These are phyloP conservation scores for Dactylonectria estremocensis DNA, from an alignment of 2,329 filamentous ascomycete species.

Conservation along the genomic window DNA sequence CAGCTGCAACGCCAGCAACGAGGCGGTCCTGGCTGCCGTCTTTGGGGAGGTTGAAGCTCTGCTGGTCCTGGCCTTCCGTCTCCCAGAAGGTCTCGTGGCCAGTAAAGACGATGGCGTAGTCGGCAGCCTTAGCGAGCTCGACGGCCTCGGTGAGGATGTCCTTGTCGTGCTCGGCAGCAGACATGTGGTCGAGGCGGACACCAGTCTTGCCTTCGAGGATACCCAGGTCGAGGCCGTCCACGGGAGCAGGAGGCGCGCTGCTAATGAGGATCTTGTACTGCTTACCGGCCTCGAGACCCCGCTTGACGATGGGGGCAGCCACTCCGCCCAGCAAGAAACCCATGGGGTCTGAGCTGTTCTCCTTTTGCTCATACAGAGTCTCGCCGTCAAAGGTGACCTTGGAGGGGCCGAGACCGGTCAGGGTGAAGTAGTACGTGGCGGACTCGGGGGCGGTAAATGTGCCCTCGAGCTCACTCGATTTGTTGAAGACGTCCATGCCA, in stretches of 20 bases:
- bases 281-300: constrained; percentile 55
- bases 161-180: constrained; percentile 19
- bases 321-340: constrained; percentile 48
- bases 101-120: constrained; percentile 32
- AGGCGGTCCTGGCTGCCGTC: constrained; percentile 64
- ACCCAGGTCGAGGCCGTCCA: constrained; percentile 23
- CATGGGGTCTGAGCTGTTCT: constrained; percentile 48
- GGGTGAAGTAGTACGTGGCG: constrained; percentile 47
- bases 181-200: constrained; percentile 24
- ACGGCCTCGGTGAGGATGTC: constrained; percentile 25
- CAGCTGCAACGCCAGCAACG: constrained; percentile 67
- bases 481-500: constrained; percentile 30
- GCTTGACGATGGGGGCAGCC: constrained; percentile 60
- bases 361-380: constrained; percentile 46
- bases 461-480: constrained; percentile 42
- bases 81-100: constrained; percentile 32
- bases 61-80: constrained; percentile 33
- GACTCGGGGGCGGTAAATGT: constrained; percentile 44
- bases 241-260: constrained; percentile 16
- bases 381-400: constrained; percentile 45
- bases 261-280: constrained; percentile 20
- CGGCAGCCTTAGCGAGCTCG: constrained; percentile 20
- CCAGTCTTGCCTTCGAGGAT: constrained; percentile 30
- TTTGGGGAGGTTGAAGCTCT: constrained; percentile 28
- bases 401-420: constrained; percentile 45